Conservation (phyloP, 495 filamentous ascomycete species). For the Massariosphaeria phaeospora region DNA sequence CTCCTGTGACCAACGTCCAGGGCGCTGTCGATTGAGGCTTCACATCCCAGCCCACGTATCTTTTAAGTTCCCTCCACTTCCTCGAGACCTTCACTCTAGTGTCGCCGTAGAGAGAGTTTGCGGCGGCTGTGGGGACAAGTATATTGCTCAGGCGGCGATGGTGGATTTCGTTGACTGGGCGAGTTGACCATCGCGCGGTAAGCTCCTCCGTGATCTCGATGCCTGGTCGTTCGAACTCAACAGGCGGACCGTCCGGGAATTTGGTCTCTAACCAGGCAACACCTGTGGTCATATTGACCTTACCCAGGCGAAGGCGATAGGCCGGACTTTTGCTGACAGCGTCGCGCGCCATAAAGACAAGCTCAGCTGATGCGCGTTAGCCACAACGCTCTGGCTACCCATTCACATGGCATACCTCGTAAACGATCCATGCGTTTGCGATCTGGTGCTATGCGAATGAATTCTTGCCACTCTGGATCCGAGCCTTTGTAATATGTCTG, state of each 20-base stretch:
- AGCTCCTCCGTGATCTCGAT: conserved; percentile 51
- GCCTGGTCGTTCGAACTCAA: conserved; percentile 56
- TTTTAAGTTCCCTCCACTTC: conserved; percentile 7
- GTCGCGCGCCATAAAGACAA: conserved; percentile 45
- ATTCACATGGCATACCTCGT: conserved; percentile 44
- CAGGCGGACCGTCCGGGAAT: conserved; percentile 56
- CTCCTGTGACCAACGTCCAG: background rate
- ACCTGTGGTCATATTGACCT: conserved; percentile 44
- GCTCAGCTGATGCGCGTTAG: conserved; percentile 43
- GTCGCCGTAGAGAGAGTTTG: conserved; percentile 40
- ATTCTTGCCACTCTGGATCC: conserved; percentile 69
- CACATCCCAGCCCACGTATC: conserved; percentile 8
- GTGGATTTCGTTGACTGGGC: conserved; percentile 42
- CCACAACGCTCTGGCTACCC: background rate
- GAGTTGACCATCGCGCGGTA: conserved; percentile 49
- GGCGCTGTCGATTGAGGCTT: background rate
- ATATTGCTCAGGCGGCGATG: conserved; percentile 40
- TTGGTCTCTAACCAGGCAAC: conserved; percentile 57
- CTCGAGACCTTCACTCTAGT: conserved; percentile 27
- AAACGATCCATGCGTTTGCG: conserved; percentile 45
- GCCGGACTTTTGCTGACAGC: conserved; percentile 17
- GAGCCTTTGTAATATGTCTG: conserved; percentile 52
- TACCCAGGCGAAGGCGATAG: conserved; percentile 45
- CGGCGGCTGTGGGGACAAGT: conserved; percentile 44
- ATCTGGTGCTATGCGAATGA: conserved; percentile 55